These are phyloP conservation scores for Ophiosphaerella narmari DNA, from an alignment of 2,329 filamentous ascomycete genomes.

Conservation along the genomic window DNA sequence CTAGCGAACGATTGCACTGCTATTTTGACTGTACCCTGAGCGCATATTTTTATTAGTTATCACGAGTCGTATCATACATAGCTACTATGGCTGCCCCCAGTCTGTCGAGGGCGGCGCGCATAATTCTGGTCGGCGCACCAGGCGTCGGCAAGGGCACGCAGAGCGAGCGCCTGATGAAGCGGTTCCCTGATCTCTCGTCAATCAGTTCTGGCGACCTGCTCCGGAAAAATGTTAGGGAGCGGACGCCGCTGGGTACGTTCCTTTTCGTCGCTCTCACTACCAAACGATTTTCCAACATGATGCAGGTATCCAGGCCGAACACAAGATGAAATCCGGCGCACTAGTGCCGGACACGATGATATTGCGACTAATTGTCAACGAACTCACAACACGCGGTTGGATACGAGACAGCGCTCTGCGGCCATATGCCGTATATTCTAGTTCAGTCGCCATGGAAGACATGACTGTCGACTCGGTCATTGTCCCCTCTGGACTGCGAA, in stretches of 20 bases:
- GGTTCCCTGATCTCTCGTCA: slow-evolving; percentile 85
- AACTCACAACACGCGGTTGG: slow-evolving; percentile 86
- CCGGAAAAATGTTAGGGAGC: slow-evolving; percentile 87
- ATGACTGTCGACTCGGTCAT: slow-evolving; percentile 49
- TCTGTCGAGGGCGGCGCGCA: slow-evolving; percentile 72
- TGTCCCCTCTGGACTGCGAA: slow-evolving; percentile 46
- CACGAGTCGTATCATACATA: background rate
- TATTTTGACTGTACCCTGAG: background rate
- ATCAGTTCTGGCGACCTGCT: slow-evolving; percentile 94
- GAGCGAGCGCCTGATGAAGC: slow-evolving; percentile 81
- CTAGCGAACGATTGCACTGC: no score
- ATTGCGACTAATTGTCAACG: slow-evolving; percentile 86
- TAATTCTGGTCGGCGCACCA: slow-evolving; percentile 95
- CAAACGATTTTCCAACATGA: slow-evolving; percentile 18
- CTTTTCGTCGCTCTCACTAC: background rate
- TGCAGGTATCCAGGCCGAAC: slow-evolving; percentile 86
- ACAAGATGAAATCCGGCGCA: slow-evolving; percentile 81
- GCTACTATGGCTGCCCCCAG: slow-evolving; percentile 25
- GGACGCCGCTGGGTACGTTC: slow-evolving; percentile 76
- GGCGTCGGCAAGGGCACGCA: slow-evolving; percentile 97
- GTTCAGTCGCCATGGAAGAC: slow-evolving; percentile 36
- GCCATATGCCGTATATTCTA: slow-evolving; percentile 52
- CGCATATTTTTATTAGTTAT: background rate
- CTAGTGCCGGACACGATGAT: slow-evolving; percentile 94
- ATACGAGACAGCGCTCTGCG: slow-evolving; percentile 59